These are phyloP conservation scores for Botryosphaeria dothidea DNA, from an alignment of 2,329 filamentous ascomycete genomes.

Conservation along the genomic window DNA sequence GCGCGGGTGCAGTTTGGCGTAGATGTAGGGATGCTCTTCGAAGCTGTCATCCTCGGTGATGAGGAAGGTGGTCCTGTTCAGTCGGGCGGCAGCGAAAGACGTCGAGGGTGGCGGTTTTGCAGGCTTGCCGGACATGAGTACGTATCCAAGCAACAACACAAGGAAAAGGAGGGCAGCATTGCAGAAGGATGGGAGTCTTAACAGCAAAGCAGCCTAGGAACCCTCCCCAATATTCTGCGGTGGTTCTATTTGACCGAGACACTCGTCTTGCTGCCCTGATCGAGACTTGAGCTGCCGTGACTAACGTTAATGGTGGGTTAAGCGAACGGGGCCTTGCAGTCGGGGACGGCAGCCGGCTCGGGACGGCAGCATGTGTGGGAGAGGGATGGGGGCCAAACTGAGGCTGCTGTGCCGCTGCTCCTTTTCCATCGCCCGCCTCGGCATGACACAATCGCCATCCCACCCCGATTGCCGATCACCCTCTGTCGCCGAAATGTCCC, in stretches of 20 bases:
- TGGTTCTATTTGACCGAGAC: conserved; percentile 10
- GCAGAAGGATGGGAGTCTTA: background rate
- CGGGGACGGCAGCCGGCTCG: background rate
- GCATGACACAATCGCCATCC: background rate
- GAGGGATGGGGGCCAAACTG: background rate
- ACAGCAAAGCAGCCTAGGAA: no score
- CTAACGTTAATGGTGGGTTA: background rate
- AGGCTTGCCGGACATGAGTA: conserved; percentile 8
- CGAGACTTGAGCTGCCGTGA: background rate
- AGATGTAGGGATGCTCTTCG: conserved; percentile 48
- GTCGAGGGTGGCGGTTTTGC: conserved; percentile 16
- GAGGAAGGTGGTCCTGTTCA: conserved; percentile 48
- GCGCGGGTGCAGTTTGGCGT: conserved; percentile 43
- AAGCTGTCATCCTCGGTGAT: conserved; percentile 48
- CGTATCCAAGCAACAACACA: background rate
- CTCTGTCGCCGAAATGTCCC: background rate
- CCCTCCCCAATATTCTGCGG: conserved; percentile 2
- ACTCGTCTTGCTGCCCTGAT: conserved; percentile 4
- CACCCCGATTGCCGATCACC: background rate
- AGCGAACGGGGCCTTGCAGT: background rate
- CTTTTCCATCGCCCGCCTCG: background rate
- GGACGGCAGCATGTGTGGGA: background rate
- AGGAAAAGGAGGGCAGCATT: conserved; percentile 1
- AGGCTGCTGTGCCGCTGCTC: background rate
- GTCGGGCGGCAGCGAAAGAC: conserved; percentile 37